Conservation (phyloP, 1,139 yeast genomes). For the Candida albicans region DNA sequence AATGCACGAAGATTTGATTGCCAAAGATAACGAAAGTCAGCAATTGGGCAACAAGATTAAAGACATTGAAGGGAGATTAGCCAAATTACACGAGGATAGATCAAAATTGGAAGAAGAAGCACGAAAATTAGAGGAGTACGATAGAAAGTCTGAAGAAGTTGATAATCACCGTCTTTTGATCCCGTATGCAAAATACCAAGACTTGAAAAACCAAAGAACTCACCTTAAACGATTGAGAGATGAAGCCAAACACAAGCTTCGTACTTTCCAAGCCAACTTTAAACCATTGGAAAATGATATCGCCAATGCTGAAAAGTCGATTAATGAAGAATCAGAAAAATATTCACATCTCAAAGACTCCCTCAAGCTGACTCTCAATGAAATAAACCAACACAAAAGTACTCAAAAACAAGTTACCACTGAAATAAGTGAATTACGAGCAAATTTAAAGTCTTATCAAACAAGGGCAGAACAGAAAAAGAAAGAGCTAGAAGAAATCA, state of each 20-base stretch:
- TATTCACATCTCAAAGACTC: slow-evolving; percentile 8
- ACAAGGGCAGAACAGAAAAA: slow-evolving; percentile 24
- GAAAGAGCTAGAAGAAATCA: slow-evolving; percentile 22
- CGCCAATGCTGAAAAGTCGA: slow-evolving; percentile 3
- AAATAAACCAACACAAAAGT: slow-evolving; percentile 5
- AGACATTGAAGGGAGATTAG: slow-evolving; percentile 30
- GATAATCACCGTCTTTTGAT: slow-evolving; percentile 50
- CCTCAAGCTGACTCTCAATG: slow-evolving; percentile 9
- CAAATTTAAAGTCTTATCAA: slow-evolving; percentile 18
- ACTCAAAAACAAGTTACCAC: slow-evolving; percentile 2
- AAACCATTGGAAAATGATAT: slow-evolving; percentile 26
- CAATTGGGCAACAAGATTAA: slow-evolving; percentile 26
- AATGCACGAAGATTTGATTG: slow-evolving; percentile 59
- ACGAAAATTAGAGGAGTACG: slow-evolving; percentile 37
- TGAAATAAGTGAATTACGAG: slow-evolving; percentile 15
- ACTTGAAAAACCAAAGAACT: slow-evolving; percentile 45
- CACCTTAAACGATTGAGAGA: slow-evolving; percentile 44
- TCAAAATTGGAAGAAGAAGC: slow-evolving; percentile 39
- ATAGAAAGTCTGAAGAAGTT: slow-evolving; percentile 44
- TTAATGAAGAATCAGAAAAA: slow-evolving; percentile 1
- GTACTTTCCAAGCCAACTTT: slow-evolving; percentile 27
- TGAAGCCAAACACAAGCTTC: slow-evolving; percentile 32
- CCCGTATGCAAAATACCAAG: slow-evolving; percentile 64
- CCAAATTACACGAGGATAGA: slow-evolving; percentile 31
- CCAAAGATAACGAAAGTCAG: slow-evolving; percentile 45